Evolutionary conservation across 345 rosid genomes (phyloP).

Genomic region (Eucalyptus melliodora): DNA sequence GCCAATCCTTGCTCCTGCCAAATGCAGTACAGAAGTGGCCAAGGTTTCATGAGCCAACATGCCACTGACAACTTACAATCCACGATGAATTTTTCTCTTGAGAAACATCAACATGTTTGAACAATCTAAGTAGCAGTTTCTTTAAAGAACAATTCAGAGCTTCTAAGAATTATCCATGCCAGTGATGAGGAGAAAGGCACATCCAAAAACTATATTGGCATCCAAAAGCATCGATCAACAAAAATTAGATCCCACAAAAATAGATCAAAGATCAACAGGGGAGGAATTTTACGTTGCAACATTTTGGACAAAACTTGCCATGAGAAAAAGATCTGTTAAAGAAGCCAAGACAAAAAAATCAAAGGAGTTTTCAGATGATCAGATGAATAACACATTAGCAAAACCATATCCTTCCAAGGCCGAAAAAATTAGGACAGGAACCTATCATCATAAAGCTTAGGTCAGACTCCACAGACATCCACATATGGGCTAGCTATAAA

Average conservation of each 20-base stretch:
- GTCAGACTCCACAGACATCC: background rate
- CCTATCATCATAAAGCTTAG: background rate
- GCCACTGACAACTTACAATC: background rate
- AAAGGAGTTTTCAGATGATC: background rate
- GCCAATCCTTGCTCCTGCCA: slow-evolving; percentile 92
- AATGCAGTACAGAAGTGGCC: background rate
- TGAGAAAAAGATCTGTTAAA: background rate
- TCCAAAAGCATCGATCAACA: background rate
- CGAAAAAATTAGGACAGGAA: background rate
- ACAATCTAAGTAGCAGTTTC: background rate
- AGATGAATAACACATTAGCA: background rate
- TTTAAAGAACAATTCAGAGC: background rate
- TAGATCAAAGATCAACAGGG: background rate
- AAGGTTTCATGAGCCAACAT: background rate
- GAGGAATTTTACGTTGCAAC: background rate
- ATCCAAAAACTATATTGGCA: background rate
- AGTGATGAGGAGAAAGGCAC: background rate
- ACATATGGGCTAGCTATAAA: background rate
- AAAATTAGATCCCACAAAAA: background rate
- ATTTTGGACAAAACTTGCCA: background rate
- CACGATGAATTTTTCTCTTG: background rate
- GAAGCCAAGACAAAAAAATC: background rate
- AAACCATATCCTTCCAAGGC: background rate
- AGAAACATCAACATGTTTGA: background rate
- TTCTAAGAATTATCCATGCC: background rate